phyloP scores from a whole-genome alignment of 441 rosid species.

The Breynia disticha region DNA sequence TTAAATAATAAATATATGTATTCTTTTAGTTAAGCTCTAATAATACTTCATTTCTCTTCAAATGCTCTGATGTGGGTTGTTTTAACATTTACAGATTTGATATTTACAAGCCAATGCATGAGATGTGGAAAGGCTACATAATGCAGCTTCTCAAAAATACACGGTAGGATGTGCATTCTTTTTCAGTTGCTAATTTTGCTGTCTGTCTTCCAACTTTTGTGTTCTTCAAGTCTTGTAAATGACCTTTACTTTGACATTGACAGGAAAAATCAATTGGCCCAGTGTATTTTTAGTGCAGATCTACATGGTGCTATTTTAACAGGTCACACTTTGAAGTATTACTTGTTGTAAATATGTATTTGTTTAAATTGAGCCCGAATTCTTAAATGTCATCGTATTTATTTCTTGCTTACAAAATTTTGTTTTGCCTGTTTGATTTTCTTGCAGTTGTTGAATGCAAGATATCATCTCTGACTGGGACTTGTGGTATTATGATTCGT shows the following conservation, averaged over 20 bases:
- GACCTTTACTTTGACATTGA: slow-evolving; percentile 16
- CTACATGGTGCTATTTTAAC: slow-evolving; percentile 70
- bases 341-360: background rate
- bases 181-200: slow-evolving; percentile 1
- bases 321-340: slow-evolving; percentile 27
- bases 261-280: slow-evolving; percentile 55
- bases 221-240: slow-evolving; percentile 1
- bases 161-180: slow-evolving; percentile 34
- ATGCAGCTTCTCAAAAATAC: slow-evolving; percentile 43
- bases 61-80: slow-evolving; percentile 3
- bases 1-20: background rate
- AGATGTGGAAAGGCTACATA: slow-evolving; percentile 74
- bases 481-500: slow-evolving; percentile 66
- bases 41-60: too few relatives aligned
- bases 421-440: slow-evolving; percentile 10
- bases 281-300: slow-evolving; percentile 59
- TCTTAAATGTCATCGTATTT: background rate
- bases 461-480: slow-evolving; percentile 47
- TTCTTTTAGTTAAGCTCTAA: background rate
- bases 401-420: background rate
- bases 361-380: background rate
- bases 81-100: slow-evolving; percentile 47
- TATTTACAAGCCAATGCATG: slow-evolving; percentile 67
- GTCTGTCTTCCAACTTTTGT: background rate
- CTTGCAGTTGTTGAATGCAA: slow-evolving; percentile 65